A percentile compares a stretch with the other conserved stretches of the same genome.
Conservation (phyloP, 345 rosid genomes). For the Mangifera indica region DNA sequence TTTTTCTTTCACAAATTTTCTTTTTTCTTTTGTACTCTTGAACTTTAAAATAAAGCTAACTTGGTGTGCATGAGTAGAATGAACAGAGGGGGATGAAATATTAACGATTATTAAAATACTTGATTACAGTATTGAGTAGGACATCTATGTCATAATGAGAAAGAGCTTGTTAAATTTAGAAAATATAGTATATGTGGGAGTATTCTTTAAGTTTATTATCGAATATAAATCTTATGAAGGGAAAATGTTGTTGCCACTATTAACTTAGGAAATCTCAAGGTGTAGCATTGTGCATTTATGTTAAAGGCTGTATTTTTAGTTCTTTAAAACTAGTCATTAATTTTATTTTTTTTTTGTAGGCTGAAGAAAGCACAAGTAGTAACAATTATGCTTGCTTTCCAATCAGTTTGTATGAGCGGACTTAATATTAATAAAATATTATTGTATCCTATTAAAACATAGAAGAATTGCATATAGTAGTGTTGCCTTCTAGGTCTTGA, state of each 20-base stretch:
- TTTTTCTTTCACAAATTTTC: background rate
- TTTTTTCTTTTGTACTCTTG: background rate
- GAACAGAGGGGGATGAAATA: background rate
- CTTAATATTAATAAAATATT: background rate
- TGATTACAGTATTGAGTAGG: background rate
- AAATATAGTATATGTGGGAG: background rate
- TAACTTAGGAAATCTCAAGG: background rate
- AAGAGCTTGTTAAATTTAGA: background rate
- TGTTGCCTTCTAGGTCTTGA: background rate
- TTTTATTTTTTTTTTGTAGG: background rate
- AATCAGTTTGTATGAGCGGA: background rate
- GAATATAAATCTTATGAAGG: background rate
- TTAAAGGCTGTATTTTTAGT: background rate
- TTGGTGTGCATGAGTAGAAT: background rate
- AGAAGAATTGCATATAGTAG: background rate
- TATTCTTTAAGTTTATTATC: background rate
- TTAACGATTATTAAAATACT: background rate
- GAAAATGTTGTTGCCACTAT: background rate
- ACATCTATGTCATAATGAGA: slow-evolving; percentile 4
- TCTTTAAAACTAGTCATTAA: background rate
- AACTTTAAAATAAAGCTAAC: background rate
- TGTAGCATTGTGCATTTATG: background rate
- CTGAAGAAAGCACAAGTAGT: background rate
- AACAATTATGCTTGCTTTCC: background rate
- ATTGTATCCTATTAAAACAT: too few species aligned